Base-by-base conservation (phyloP, 352 stramenopile species). In the Phytophthora brassicae region DNA sequence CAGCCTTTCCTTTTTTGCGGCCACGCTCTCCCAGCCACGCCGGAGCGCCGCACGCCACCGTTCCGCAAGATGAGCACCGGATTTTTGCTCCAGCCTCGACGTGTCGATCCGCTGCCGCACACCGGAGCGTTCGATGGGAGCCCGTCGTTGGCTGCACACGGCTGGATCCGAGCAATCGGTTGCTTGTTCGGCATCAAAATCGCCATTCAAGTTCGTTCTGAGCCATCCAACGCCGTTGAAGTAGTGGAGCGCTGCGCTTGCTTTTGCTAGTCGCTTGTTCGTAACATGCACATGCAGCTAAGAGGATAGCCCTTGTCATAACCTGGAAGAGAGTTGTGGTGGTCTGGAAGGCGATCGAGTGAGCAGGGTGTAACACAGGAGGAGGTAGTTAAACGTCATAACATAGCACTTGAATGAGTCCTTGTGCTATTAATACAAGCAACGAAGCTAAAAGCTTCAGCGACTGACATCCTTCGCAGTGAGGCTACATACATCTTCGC, bases 261-360 rank as follows among this genome's bases (percentile, higher is more conserved):
- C 56, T 74, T 70, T 74, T 72, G 56, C 44, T 70, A 74, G 66
- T 74, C 60, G 66, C 50, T 66, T 66, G 60, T 24, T 66, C 48
- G 60, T 53, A 56, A 58, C 47, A 23, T 53, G 41, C 47, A 20
- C 45, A 59, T 64, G 47, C 39, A 56, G 45, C 52, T 29, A 59
- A 64, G n/a, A 51, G 60, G 43, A 66, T 49, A 70, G 50, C 24
- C 52, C 33, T n/a, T n/a, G n/a, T n/a, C n/a, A n/a, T n/a, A n/a
- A n/a, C n/a, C n/a, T n/a, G n/a, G n/a, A n/a, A n/a, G 61, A 42
- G 49, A 69, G 42, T 65, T 62, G 19, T 52, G 31, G 26, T 26
- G 46, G 33, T 41, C 17, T 60, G 31, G 23, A 31, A 51, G 45
- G 59, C 35, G 59, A 61, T 56, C 36, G 23, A 49, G 52, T 23